phyloP scores from a whole-genome alignment of 148 eudicot species.

The Polygonum aviculare region DNA sequence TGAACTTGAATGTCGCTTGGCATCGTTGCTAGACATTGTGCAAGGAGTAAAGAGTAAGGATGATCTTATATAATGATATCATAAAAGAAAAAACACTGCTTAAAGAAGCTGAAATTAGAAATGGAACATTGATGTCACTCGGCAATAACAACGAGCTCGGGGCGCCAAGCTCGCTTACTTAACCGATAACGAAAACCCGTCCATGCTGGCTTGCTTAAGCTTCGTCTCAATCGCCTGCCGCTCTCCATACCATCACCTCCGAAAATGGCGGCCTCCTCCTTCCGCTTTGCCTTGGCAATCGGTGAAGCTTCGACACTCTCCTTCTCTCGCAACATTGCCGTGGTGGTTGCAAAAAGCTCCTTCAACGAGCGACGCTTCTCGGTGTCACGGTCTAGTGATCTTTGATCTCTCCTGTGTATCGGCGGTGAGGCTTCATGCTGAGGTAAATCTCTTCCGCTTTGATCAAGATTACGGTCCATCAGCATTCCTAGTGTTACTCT shows the following conservation, averaged over 20 bases:
- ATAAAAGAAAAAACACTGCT: too few species aligned
- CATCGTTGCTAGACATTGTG: too few species aligned
- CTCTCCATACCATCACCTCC: not conserved
- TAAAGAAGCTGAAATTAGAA: not conserved
- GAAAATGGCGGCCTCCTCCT: not conserved
- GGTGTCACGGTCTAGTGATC: not conserved
- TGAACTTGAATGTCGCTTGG: too few species aligned
- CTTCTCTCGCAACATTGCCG: not conserved
- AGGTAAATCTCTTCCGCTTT: not conserved
- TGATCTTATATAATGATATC: too few species aligned
- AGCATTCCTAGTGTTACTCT: slow-evolving; percentile 4
- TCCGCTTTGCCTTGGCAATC: not conserved
- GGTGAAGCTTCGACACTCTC: not conserved
- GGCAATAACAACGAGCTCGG: slow-evolving; percentile 1
- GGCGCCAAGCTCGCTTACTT: slow-evolving; percentile 8
- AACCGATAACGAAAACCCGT: slow-evolving; percentile 3
- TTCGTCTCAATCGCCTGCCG: slow-evolving; percentile 1
- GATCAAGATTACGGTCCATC: not conserved
- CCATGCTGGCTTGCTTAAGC: not conserved
- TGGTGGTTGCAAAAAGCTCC: not conserved
- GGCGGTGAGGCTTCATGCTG: not conserved
- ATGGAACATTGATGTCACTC: not conserved
- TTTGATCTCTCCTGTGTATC: not conserved
- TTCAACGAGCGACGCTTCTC: not conserved
- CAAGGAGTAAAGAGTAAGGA: too few species aligned